Base-by-base conservation (phyloP, 306 rosid species). In the Nissolia schottii region DNA sequence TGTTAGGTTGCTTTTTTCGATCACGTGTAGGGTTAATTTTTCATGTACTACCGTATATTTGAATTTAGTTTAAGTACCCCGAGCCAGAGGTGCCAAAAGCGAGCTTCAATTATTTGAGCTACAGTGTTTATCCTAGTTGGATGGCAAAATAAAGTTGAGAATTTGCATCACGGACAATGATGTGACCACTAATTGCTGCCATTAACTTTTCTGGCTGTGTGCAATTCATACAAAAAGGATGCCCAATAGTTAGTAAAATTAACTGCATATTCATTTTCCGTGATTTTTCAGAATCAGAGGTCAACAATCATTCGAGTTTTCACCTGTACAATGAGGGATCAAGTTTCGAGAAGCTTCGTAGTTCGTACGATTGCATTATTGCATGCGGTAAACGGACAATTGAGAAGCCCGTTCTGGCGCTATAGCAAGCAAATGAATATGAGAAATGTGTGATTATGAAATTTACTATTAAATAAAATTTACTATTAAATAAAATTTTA, bases 61-160 rank as follows among this genome's bases (percentile, higher is more conserved):
- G 71, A 23, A 31, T 61, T 29, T 59, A 58, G 46, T 28, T 12
- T 31, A 9, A 37, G 19, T 68, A 61, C 12, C 59, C 76, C n/a
- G 61, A 29, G n/a, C 62, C 53, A 7, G 58, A 46, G 56, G 40
- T 56, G 43, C 37, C 64, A 35, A 69, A 60, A 28, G 77, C 23
- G 25, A 3, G 43, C 71, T 63, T 51, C 74, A 75, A 76, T 75
- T 75, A 75, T 80, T 74, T 72, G 77, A 70, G 57, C 37, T 41
- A 31, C 67, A 34, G 64, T 62, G 80, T 25, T 43, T 24, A 68
- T 69, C 75, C 38, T 46, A 55, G 67, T 51, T 67, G 71, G 71
- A 56, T 57, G 35, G 15, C 64, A 37, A 35, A 37, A 5, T 45
- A 75, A 64, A 56, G 18, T 53, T 32, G 34, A 27, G 19, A 63